Evolutionary conservation across 345 rosid genomes (phyloP).

Genomic region (Gossypium stocksii): DNA sequence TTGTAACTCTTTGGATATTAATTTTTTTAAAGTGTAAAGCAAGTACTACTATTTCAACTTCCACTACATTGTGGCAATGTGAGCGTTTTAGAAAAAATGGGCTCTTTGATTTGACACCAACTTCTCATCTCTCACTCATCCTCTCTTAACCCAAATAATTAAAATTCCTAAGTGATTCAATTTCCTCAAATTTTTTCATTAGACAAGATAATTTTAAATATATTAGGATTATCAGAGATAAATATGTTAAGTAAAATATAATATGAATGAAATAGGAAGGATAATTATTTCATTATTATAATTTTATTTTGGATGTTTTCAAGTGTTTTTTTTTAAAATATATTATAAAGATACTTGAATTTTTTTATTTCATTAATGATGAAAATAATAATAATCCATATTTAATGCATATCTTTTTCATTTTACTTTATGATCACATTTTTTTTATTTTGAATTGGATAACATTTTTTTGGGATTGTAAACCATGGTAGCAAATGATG

Average conservation of each 20-base stretch:
- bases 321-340: too few relatives aligned
- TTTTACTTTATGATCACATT: background rate
- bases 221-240: too few relatives aligned
- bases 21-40: background rate
- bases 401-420: too few relatives aligned
- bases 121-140: background rate
- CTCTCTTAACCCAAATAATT: background rate
- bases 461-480: background rate
- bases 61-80: background rate
- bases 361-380: too few relatives aligned
- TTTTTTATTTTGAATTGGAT: background rate
- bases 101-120: conserved; percentile 1
- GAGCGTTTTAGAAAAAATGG: background rate
- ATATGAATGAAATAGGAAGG: too few relatives aligned
- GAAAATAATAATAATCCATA: too few relatives aligned
- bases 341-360: too few relatives aligned
- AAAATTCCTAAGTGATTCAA: background rate
- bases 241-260: too few relatives aligned
- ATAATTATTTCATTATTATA: too few relatives aligned
- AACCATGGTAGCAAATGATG: background rate
- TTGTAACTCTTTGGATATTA: too few relatives aligned
- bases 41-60: background rate
- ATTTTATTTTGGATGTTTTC: too few relatives aligned
- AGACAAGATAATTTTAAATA: too few relatives aligned
- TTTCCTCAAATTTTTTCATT: background rate